Conservation (phyloP, 306 rosid species). For the Lathyrus aphaca region DNA sequence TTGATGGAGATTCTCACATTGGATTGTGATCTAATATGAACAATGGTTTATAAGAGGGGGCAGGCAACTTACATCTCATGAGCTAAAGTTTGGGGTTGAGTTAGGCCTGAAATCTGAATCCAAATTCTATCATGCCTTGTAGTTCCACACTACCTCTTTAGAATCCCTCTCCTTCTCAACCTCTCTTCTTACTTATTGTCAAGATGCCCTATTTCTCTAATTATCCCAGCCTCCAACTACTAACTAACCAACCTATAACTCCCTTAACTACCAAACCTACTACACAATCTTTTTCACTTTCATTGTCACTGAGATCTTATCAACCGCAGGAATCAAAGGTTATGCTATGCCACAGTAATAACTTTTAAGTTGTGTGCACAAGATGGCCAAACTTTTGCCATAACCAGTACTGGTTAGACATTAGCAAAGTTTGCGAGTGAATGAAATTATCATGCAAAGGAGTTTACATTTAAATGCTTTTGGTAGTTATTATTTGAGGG, state of each 20-base stretch:
- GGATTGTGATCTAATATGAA: background rate
- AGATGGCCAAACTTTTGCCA: background rate
- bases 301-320: slow-evolving; percentile 22
- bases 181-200: background rate
- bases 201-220: slow-evolving; percentile 5
- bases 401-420: slow-evolving; percentile 14
- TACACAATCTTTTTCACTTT: background rate
- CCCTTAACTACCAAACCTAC: background rate
- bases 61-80: background rate
- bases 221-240: slow-evolving; percentile 4
- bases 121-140: background rate
- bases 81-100: background rate
- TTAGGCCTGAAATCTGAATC: background rate
- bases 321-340: background rate
- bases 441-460: slow-evolving; percentile 6
- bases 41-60: background rate
- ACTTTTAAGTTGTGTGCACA: background rate
- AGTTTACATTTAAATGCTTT: slow-evolving; percentile 21
- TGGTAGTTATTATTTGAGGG: slow-evolving; percentile 32
- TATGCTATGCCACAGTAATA: background rate
- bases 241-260: background rate
- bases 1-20: background rate
- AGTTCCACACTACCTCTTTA: background rate
- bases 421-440: slow-evolving; percentile 17
- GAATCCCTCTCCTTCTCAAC: background rate